phyloP scores from a whole-genome alignment of 2,329 filamentous ascomycete genomes.

The Verruconis gallopava region DNA sequence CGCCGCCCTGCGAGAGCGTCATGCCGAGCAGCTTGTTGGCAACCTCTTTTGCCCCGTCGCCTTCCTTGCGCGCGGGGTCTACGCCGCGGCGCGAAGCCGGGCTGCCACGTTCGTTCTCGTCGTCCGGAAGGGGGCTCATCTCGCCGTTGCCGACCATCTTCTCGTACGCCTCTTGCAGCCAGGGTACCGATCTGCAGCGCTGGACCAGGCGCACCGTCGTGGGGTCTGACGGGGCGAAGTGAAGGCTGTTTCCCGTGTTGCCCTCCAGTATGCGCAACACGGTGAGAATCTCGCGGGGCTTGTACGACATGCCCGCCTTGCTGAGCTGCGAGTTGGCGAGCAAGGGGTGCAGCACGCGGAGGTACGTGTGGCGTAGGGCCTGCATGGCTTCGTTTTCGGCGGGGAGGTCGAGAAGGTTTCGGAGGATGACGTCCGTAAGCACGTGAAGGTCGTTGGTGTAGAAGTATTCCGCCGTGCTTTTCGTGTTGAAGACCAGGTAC shows the following conservation, averaged over 20 bases:
- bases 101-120: not conserved
- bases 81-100: conserved; percentile 6
- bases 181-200: conserved; percentile 59
- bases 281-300: conserved; percentile 68
- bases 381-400: conserved; percentile 48
- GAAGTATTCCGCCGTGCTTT: conserved; percentile 90
- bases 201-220: conserved; percentile 67
- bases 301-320: conserved; percentile 71
- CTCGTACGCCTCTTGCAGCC: conserved; percentile 38
- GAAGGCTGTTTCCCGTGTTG: conserved; percentile 26
- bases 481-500: conserved; percentile 88
- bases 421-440: conserved; percentile 86
- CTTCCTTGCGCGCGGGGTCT: conserved; percentile 13
- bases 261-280: conserved; percentile 54
- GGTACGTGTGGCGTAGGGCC: conserved; percentile 76
- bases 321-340: conserved; percentile 84
- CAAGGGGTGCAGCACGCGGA: conserved; percentile 82
- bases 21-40: conserved; percentile 27
- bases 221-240: conserved; percentile 70
- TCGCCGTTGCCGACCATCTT: not conserved
- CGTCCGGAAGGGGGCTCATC: not conserved
- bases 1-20: conserved; percentile 22
- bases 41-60: conserved; percentile 24
- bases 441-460: conserved; percentile 96
- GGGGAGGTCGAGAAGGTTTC: conserved; percentile 90